Conservation (phyloP, 2,329 filamentous ascomycete species). For the Magnaporthiopsis poae region DNA sequence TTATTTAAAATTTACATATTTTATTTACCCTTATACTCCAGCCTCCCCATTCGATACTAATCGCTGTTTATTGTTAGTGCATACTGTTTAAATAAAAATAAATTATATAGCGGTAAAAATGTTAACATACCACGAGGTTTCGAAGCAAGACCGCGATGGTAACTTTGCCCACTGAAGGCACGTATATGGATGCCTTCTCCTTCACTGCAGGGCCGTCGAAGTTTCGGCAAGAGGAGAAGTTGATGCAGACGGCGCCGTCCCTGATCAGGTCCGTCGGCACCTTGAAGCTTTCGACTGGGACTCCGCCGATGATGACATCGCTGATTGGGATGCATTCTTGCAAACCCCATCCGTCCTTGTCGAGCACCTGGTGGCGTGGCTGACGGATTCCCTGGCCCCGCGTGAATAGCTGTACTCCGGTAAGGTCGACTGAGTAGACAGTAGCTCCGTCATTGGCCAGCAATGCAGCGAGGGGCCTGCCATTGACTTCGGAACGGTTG, state of each 20-base stretch:
- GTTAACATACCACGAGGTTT: slow-evolving; percentile 66
- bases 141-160: slow-evolving; percentile 85
- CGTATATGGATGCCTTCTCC: slow-evolving; percentile 92
- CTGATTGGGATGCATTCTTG: slow-evolving; percentile 76
- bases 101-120: background rate
- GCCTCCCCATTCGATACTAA: too few species aligned
- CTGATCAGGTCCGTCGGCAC: slow-evolving; percentile 73
- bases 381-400: slow-evolving; percentile 80
- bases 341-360: slow-evolving; percentile 69
- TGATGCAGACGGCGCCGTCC: slow-evolving; percentile 94
- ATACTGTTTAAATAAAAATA: background rate
- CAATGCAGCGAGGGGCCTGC: slow-evolving; percentile 79
- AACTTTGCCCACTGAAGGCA: slow-evolving; percentile 93
- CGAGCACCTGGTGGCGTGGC: slow-evolving; percentile 73
- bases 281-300: slow-evolving; percentile 81
- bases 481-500: slow-evolving; percentile 92
- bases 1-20: too few species aligned
- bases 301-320: slow-evolving; percentile 89
- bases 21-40: too few species aligned
- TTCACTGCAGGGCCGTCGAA: slow-evolving; percentile 78
- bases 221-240: slow-evolving; percentile 93
- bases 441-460: slow-evolving; percentile 92
- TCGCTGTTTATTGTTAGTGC: background rate
- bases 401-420: slow-evolving; percentile 84
- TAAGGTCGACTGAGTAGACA: slow-evolving; percentile 90